phyloP scores from a whole-genome alignment of 495 filamentous ascomycete genomes.

The Aspergillus campestris region DNA sequence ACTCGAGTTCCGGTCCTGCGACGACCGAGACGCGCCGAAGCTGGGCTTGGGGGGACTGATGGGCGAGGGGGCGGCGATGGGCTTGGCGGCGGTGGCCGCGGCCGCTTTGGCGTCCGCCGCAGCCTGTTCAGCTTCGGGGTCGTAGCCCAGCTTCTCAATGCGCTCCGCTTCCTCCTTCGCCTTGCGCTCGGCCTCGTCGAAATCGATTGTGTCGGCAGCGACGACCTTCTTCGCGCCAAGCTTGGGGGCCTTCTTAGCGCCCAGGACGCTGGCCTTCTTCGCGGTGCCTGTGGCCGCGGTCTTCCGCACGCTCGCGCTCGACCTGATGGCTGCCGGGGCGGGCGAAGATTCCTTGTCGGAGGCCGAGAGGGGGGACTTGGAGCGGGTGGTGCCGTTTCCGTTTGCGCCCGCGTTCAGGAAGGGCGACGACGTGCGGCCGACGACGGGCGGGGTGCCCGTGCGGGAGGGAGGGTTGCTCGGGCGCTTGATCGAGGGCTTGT shows the following conservation, averaged over 20 bases:
- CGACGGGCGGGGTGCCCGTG: constrained; percentile 77
- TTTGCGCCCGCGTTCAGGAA: constrained; percentile 70
- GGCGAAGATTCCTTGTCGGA: constrained; percentile 43
- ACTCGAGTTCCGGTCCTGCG: constrained; percentile 51
- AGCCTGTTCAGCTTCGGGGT: constrained; percentile 77
- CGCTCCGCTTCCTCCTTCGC: constrained; percentile 96
- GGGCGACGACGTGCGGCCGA: constrained; percentile 77
- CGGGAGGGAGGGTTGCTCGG: constrained; percentile 90
- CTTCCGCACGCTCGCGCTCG: constrained; percentile 72
- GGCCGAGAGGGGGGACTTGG: constrained; percentile 72
- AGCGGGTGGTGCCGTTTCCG: constrained; percentile 56
- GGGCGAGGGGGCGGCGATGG: constrained; percentile 64
- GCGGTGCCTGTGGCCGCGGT: constrained; percentile 47
- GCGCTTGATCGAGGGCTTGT: constrained; percentile 94
- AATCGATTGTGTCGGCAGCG: constrained; percentile 72
- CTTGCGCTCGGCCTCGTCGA: constrained; percentile 93
- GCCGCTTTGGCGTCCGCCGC: constrained; percentile 46
- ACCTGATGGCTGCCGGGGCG: constrained; percentile 55
- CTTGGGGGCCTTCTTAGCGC: constrained; percentile 80
- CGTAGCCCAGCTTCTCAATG: constrained; percentile 96
- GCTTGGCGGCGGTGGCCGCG: constrained; percentile 42
- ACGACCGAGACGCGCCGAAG: constrained; percentile 47
- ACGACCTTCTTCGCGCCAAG: constrained; percentile 86
- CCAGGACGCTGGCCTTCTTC: constrained; percentile 75
- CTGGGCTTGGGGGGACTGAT: constrained; percentile 55